Evolutionary conservation across 2,329 filamentous ascomycete genomes (phyloP).

Genomic region (Neonectria faginata): DNA sequence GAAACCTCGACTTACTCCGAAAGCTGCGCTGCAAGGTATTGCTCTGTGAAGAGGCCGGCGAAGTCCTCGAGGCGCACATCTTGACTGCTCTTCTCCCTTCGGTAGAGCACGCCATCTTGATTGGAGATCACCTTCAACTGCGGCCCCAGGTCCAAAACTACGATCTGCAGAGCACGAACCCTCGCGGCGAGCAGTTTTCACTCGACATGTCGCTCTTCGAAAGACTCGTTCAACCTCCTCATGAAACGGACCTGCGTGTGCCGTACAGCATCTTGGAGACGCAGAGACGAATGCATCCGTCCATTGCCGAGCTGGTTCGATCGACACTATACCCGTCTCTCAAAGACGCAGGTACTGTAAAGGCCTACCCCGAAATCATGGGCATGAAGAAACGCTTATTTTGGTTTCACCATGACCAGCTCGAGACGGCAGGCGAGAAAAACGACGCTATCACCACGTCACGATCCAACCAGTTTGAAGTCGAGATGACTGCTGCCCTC

Average conservation of each 20-base stretch:
- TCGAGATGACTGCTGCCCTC: slow-evolving; percentile 71
- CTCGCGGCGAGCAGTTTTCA: slow-evolving; percentile 51
- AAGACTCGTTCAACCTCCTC: slow-evolving; percentile 38
- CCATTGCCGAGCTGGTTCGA: slow-evolving; percentile 69
- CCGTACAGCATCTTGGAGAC: slow-evolving; percentile 59
- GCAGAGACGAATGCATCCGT: slow-evolving; percentile 75
- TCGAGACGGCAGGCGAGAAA: slow-evolving; percentile 53
- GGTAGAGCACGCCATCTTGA: slow-evolving; percentile 71
- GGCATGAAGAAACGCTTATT: slow-evolving; percentile 67
- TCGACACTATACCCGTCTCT: slow-evolving; percentile 68
- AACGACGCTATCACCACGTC: slow-evolving; percentile 57
- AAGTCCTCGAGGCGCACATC: slow-evolving; percentile 74
- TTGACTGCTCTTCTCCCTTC: slow-evolving; percentile 69
- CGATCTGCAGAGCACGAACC: slow-evolving; percentile 25
- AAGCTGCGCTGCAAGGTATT: slow-evolving; percentile 66
- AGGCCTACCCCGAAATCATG: slow-evolving; percentile 58
- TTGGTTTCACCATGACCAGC: slow-evolving; percentile 70
- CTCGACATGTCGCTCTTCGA: slow-evolving; percentile 54
- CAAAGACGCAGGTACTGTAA: slow-evolving; percentile 59
- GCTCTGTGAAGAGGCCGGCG: slow-evolving; percentile 76
- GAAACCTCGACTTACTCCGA: slow-evolving; percentile 61
- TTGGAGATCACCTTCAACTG: slow-evolving; percentile 72
- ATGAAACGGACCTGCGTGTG: slow-evolving; percentile 34
- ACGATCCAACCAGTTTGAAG: slow-evolving; percentile 68
- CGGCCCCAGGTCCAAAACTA: slow-evolving; percentile 68